Percentiles rank a stretch among this genome's conserved stretches.
Evolutionary conservation across 2,329 filamentous ascomycete species (phyloP).

Genomic region (Pestalotiopsis sp.): DNA sequence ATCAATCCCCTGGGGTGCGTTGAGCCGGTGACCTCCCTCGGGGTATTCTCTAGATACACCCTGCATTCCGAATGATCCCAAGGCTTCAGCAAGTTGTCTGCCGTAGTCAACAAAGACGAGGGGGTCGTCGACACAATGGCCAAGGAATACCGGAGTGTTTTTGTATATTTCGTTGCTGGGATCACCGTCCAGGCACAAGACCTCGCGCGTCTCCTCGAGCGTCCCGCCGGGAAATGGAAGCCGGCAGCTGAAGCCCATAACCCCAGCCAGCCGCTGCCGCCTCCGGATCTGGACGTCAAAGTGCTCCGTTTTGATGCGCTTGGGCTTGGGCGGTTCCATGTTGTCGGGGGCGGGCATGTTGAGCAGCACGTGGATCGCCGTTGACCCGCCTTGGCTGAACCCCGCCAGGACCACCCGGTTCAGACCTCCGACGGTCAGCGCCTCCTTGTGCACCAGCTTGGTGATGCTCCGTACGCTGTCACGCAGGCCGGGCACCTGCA

Average conservation of each 20-base stretch:
- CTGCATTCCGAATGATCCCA: slow-evolving; percentile 38
- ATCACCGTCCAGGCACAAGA: slow-evolving; percentile 29
- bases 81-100: slow-evolving; percentile 32
- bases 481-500: slow-evolving; percentile 42
- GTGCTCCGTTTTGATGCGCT: slow-evolving; percentile 4
- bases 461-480: slow-evolving; percentile 38
- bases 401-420: slow-evolving; percentile 45
- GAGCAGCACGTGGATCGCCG: slow-evolving; percentile 29
- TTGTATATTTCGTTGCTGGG: slow-evolving; percentile 33
- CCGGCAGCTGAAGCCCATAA: slow-evolving; percentile 28
- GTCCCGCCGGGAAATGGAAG: slow-evolving; percentile 24
- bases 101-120: slow-evolving; percentile 43
- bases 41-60: slow-evolving; percentile 45
- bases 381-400: slow-evolving; percentile 49
- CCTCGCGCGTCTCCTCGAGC: slow-evolving; percentile 26
- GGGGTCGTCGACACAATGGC: slow-evolving; percentile 48
- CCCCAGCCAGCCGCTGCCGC: slow-evolving; percentile 22
- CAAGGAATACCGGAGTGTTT: slow-evolving; percentile 45
- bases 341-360: slow-evolving; percentile 18
- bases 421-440: slow-evolving; percentile 35
- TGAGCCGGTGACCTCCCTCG: slow-evolving; percentile 46
- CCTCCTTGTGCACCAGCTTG: slow-evolving; percentile 37
- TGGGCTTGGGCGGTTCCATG: slow-evolving; percentile 15
- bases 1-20: slow-evolving; percentile 44
- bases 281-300: not conserved